Conservation (phyloP, 2,329 filamentous ascomycete species). For the Fusarium musae region DNA sequence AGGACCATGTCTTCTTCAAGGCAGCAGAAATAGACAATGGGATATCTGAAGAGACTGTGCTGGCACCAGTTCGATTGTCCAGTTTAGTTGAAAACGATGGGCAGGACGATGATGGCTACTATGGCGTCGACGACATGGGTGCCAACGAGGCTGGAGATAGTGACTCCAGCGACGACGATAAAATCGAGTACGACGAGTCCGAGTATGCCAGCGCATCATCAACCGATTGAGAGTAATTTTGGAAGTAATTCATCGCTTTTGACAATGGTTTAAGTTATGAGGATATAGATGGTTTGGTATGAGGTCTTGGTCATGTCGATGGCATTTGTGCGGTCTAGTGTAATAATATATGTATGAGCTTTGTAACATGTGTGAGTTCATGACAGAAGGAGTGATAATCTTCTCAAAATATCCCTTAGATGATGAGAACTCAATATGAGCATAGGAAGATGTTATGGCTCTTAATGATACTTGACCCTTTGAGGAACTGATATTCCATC, state of each 20-base stretch:
- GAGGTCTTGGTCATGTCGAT: not conserved
- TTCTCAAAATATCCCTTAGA: not conserved
- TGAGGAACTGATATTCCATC: not conserved
- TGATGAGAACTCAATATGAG: not conserved
- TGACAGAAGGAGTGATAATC: not conserved
- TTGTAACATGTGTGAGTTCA: not conserved
- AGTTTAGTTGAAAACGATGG: not conserved
- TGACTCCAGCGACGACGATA: conserved; percentile 37
- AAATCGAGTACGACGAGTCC: conserved; percentile 41
- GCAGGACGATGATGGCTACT: conserved; percentile 30
- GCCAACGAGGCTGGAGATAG: conserved; percentile 36
- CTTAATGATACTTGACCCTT: not conserved
- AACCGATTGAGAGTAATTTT: not conserved
- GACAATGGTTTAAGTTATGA: not conserved
- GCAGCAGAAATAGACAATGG: not conserved
- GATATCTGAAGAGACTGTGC: not conserved
- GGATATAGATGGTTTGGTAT: not conserved
- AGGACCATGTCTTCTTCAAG: conserved; percentile 64
- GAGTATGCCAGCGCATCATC: conserved; percentile 36
- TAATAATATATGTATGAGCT: not conserved
- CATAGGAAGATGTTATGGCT: not conserved
- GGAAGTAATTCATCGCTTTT: not conserved
- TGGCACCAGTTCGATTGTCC: conserved; percentile 16
- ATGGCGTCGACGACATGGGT: conserved; percentile 44
- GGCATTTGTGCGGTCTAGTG: not conserved